Base-by-base conservation (phyloP, 1,284 basidiomycete species). In the Coniophora puteana region DNA sequence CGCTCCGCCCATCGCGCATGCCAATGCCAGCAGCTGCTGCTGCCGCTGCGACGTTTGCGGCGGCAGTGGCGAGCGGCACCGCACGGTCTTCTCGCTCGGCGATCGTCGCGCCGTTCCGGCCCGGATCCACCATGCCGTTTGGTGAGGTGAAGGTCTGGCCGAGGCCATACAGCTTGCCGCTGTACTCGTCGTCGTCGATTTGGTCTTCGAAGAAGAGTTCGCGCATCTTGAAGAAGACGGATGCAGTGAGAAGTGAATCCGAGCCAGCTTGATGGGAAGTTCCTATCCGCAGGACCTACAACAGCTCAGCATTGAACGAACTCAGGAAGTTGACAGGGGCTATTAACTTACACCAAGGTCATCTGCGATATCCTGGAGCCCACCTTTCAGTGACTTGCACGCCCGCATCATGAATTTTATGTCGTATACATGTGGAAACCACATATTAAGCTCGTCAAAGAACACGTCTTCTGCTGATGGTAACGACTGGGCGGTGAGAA, bases 351-450 rank as follows among this genome's bases (percentile, higher is more conserved):
- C 93, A 59, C 86, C 90, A 38, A 89, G 82, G 62, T 93, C 91
- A 52, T 99, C 93, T 30, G 95, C 94, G 20, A 99, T 89, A 52
- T 99, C 93, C 63, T 98, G 93, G 44, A 99, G 67, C 4, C 94
- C 93, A 14, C 94, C 95, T 60, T 95, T 93, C 52, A 97, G 72
- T 27, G 81, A 81, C 64, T 95, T 95, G 43, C 75, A 89, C 64
- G 71, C 80, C 61, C 93, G 83, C 81, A 96, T 93, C 61, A 99
- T 81, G 66, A 89, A 94, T 67, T 99, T 99, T 74, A 98, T 93
- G 63, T 99, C 95, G 64, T 96, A 98, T 44, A 97, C 86, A 44
- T 84, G 88, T 0, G 95, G 95, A 67, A 99, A 99, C 95, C 95
- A 99, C 52, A 83, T 84, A 49, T 75, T 78, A 21, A 99, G 76